Conservation (phyloP, 139 green algal genomes). For the Chlorella vulgaris region DNA sequence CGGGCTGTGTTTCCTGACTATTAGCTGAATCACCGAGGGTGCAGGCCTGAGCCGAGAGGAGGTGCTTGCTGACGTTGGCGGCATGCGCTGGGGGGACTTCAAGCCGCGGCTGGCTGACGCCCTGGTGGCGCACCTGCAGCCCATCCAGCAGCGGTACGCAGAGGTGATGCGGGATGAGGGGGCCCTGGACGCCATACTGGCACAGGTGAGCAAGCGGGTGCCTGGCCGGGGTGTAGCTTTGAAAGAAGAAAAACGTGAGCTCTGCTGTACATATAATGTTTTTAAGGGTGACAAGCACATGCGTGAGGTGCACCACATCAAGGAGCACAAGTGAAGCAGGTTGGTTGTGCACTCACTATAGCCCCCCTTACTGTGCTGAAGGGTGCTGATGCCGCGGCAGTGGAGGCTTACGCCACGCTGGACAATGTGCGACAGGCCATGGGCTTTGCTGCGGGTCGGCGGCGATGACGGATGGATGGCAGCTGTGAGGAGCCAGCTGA, state of each 20-base stretch:
- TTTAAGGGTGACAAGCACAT: not conserved
- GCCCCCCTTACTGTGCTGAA: not conserved
- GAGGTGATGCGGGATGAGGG: conserved; percentile 45
- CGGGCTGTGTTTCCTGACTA: too few relatives aligned
- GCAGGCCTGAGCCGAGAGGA: conserved; percentile 47
- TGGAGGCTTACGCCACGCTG: conserved; percentile 38
- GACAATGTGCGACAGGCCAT: conserved; percentile 50
- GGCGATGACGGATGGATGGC: not conserved
- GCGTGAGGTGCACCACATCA: not conserved
- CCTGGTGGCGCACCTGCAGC: conserved; percentile 87
- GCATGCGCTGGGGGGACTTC: conserved; percentile 94
- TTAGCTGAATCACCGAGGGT: not conserved
- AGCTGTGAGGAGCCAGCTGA: too few relatives aligned
- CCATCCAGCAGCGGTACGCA: conserved; percentile 80
- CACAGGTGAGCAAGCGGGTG: not conserved
- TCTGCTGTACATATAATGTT: too few relatives aligned
- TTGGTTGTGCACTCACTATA: not conserved
- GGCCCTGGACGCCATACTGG: conserved; percentile 57
- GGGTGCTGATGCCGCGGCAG: conserved; percentile 29
- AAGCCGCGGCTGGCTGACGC: conserved; percentile 96
- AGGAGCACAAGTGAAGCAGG: too few relatives aligned
- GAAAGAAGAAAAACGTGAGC: too few relatives aligned
- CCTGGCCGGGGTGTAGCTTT: too few relatives aligned
- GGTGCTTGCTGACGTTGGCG: conserved; percentile 65
- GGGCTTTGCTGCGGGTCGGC: conserved; percentile 36